Evolutionary conservation across 2,329 filamentous ascomycete species (phyloP), one percentile per base, ranked within the genome.

Genomic region (Neofusicoccum umdonicola): DNA sequence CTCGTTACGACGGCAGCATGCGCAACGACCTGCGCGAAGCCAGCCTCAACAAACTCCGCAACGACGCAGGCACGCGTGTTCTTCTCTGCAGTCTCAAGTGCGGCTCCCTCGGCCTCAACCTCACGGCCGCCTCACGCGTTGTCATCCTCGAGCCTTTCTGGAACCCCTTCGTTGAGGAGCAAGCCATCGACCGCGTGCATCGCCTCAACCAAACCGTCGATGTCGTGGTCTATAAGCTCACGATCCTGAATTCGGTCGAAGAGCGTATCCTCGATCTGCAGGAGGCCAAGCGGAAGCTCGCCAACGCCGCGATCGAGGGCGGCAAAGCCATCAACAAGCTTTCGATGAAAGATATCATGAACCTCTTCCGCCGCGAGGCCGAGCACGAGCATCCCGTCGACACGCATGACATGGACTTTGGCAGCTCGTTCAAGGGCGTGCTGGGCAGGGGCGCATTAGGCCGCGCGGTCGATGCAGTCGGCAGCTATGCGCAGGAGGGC

Each of bases 131-230:
- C 9, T 95, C 90, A 67, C 86, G 95, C 17, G 95, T 99, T 3
- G 88, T 99, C 61, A 96, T 99, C 70, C 83, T 99, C 48, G 95
- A 99, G 77, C 95, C 95, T 0, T 99, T 99, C 78, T 99, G 95
- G 95, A 99, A 99, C 77, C 95, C 93, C 2, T 99, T 99, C 73
- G 92, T 99, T 39, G 95, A 99, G 81, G 95, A 99, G 77, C 95
- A 99, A 82, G 95, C 95, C 56, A 99, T 99, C 70, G 95, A 99
- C 78, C 92, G 95, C 63, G 95, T 99, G 31, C 95, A 99, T 76
- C 92, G 95, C n/a, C 89, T 99, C 62, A 98, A 96, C 45, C 95
- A 99, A 78, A 97, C 92, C 1, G 85, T 94, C 45, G 93, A 98
- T 73, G 95, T 99, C 39, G 87, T 94, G 64, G 92, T 99, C 68